Percentiles rank a stretch among this genome's conserved stretches.
These are phyloP conservation scores for Petunia hybrid DNA, from an alignment of 305 asterid species.

Conservation along the genomic window DNA sequence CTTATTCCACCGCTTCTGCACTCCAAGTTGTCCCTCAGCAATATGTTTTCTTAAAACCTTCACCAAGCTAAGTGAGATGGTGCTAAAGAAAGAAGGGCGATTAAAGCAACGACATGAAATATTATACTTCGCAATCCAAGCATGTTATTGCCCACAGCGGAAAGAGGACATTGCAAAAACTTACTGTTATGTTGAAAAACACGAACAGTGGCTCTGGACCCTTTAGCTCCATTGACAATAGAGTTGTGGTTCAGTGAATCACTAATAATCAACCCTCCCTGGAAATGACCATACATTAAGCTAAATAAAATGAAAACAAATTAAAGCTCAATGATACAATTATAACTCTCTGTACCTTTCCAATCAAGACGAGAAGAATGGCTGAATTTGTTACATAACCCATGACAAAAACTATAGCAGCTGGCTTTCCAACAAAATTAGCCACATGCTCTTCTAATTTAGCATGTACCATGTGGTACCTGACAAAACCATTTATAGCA, in stretches of 20 bases:
- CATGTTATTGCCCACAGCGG: background rate
- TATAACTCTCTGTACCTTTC: constrained; percentile 59
- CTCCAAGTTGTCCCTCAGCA: constrained; percentile 80
- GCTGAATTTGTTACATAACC: constrained; percentile 92
- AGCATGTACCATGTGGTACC: constrained; percentile 66
- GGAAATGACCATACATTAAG: background rate
- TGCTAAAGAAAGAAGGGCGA: constrained; percentile 48
- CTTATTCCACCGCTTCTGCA: constrained; percentile 85
- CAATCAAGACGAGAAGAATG: constrained; percentile 78
- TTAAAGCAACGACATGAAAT: constrained; percentile 13
- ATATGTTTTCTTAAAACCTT: constrained; percentile 74
- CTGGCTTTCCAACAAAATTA: constrained; percentile 83
- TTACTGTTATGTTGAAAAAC: constrained; percentile 81
- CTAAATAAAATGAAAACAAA: constrained; percentile 30
- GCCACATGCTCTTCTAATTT: constrained; percentile 88
- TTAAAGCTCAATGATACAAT: background rate
- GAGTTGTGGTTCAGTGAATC: constrained; percentile 78
- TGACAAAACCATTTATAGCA: no score
- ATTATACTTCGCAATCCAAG: constrained; percentile 23
- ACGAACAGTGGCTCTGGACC: constrained; percentile 74
- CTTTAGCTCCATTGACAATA: constrained; percentile 78
- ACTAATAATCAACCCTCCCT: background rate
- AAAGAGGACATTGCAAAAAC: constrained; percentile 28
- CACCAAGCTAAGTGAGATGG: constrained; percentile 64
- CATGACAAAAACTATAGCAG: constrained; percentile 91